Base-by-base conservation (phyloP, 2,329 filamentous ascomycete genomes). In the Furcasterigmium furcatum region DNA sequence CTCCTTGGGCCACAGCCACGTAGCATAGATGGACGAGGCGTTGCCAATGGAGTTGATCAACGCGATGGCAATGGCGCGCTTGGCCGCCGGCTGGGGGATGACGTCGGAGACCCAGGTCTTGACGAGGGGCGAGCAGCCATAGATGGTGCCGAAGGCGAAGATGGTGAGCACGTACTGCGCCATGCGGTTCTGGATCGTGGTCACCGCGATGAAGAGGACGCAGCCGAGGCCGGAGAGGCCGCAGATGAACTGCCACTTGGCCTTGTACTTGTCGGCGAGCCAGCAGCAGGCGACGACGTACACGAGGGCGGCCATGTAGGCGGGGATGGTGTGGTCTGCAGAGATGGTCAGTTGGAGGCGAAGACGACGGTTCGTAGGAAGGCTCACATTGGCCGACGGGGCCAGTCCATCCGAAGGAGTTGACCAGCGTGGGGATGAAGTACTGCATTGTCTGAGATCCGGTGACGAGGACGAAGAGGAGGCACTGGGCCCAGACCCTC, bases 21-120 rank as follows among this genome's bases (percentile, higher is more conserved):
- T 62, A 13, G 63, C 66, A 58, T 65, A 70, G 14, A 70, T 60
- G 46, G 62, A 63, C 5, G 58, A 59, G 6, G 58, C 55, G 41
- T 66, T 67, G 18, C 59, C 61, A 9, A 67, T 53, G 1, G 62
- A 63, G 25, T 65, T 68, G n/a, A 65, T 44, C n/a, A 72, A 66
- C 9, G 67, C 68, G 8, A 74, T 58, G 2, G 67, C 61, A 4
- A 64, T 64, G 1, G 71, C 70, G 47, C 71, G 73, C 56, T 74
- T 73, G 19, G 45, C 52, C 5, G 54, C 54, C 12, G 51, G 52
- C 41, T 52, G 44, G 16, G 50, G 47, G 35, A 56, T 52, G 13
- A 51, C 49, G 35, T 55, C 52, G 6, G 52, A 43, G 12, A 49
- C 46, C 54, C 54, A 56, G 6, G 52, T 55, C 46, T 52, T 53